A percentile compares a stretch with the other conserved stretches of the same genome.
Conservation (phyloP, 129 eudicot species). For the Apium graveolens region DNA sequence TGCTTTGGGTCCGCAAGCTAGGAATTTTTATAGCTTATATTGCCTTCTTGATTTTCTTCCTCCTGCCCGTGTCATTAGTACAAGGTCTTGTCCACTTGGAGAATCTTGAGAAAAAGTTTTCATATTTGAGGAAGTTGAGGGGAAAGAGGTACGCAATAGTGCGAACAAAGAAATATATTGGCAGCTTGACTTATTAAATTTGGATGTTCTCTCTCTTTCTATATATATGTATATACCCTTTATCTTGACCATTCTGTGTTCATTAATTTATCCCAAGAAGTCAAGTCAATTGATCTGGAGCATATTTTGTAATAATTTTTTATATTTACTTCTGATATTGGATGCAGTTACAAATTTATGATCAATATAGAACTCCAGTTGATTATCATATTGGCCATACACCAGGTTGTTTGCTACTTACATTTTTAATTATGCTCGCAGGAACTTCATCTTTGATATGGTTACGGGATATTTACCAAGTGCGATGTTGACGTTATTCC, state of each 20-base stretch:
- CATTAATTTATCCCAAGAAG: not conserved
- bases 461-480: slow-evolving; percentile 88
- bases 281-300: not conserved
- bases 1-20: slow-evolving; percentile 80
- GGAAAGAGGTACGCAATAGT: slow-evolving; percentile 37
- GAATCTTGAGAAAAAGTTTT: slow-evolving; percentile 41
- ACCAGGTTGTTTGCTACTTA: not conserved
- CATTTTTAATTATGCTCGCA: slow-evolving; percentile 20
- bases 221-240: not conserved
- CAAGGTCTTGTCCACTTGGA: slow-evolving; percentile 64
- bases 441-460: slow-evolving; percentile 36
- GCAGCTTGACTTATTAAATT: not conserved
- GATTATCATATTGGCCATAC: not conserved
- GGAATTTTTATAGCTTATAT: slow-evolving; percentile 53
- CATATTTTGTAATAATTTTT: not conserved
- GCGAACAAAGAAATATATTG: not conserved
- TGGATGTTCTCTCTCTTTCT: not conserved
- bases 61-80: slow-evolving; percentile 65
- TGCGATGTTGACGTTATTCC: slow-evolving; percentile 59
- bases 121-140: slow-evolving; percentile 38
- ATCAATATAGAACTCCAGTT: not conserved
- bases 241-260: not conserved
- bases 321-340: not conserved
- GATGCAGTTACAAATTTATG: not conserved
- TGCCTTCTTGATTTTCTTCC: slow-evolving; percentile 57